Conservation (phyloP, 805 yeast species). For the Sungouiella blattae region DNA sequence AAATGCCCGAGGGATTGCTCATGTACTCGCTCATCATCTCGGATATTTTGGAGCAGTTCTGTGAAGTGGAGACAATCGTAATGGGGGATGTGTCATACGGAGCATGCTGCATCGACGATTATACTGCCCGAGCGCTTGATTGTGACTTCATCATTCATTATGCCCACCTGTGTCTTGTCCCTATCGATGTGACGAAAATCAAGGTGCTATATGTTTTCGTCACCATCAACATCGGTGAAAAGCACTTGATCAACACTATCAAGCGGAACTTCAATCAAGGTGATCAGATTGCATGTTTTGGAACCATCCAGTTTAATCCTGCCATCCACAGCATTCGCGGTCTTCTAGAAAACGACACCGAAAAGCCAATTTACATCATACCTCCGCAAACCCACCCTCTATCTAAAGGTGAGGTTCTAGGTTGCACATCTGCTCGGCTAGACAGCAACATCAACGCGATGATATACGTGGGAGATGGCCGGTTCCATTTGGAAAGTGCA, state of each 20-base stretch:
- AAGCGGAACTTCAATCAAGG: conserved; percentile 64
- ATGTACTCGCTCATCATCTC: conserved; percentile 86
- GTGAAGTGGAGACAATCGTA: conserved; percentile 79
- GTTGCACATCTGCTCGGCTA: conserved; percentile 88
- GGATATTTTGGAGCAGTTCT: conserved; percentile 89
- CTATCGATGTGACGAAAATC: conserved; percentile 85
- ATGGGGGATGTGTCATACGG: conserved; percentile 99
- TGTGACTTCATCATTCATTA: conserved; percentile 95
- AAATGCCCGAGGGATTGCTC: conserved; percentile 95
- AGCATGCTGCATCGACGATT: conserved; percentile 97
- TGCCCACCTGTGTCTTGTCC: conserved; percentile 96
- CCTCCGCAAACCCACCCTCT: conserved; percentile 93
- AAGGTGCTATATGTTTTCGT: conserved; percentile 95
- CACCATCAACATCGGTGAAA: conserved; percentile 83
- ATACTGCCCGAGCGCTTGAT: conserved; percentile 85
- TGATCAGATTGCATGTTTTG: conserved; percentile 74
- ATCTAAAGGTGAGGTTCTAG: conserved; percentile 93
- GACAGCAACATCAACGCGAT: conserved; percentile 67
- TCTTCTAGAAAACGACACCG: conserved; percentile 49
- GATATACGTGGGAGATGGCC: conserved; percentile 92
- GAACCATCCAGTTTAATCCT: conserved; percentile 96
- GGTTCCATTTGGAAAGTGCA: conserved; percentile 92
- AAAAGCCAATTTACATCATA: conserved; percentile 53
- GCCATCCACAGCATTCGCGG: conserved; percentile 76
- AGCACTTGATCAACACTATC: conserved; percentile 75